phyloP scores from a whole-genome alignment of 2,329 filamentous ascomycete genomes.

The Zelopaecilomyces penicillatus region DNA sequence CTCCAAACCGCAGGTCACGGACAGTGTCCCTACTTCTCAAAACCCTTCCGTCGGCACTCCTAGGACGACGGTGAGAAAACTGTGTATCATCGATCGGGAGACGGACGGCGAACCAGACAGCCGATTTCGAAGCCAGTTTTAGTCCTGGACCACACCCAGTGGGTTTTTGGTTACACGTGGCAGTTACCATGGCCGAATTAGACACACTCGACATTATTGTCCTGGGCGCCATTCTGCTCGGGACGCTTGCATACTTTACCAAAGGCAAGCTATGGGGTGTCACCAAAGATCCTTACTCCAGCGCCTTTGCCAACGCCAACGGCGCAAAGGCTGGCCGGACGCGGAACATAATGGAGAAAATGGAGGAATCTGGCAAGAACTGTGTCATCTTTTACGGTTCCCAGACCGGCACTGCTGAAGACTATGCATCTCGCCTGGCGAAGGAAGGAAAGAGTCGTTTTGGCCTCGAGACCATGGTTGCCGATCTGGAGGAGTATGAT shows the following conservation, averaged over 20 bases:
- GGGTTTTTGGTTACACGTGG: background rate
- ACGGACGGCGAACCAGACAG: background rate
- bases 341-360: slow-evolving; percentile 87
- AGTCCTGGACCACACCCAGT: background rate
- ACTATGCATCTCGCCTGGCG: slow-evolving; percentile 90
- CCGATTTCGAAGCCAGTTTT: background rate
- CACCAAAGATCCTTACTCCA: slow-evolving; percentile 79
- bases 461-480: slow-evolving; percentile 95
- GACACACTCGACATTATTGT: slow-evolving; percentile 93
- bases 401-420: slow-evolving; percentile 95
- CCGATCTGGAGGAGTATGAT: slow-evolving; percentile 95
- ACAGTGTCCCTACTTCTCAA: background rate
- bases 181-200: slow-evolving; percentile 74
- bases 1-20: background rate
- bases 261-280: slow-evolving; percentile 93
- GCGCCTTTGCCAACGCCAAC: slow-evolving; percentile 60
- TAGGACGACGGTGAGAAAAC: background rate
- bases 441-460: slow-evolving; percentile 97
- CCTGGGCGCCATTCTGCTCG: slow-evolving; percentile 74
- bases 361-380: slow-evolving; percentile 93
- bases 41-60: too few relatives aligned
- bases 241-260: slow-evolving; percentile 91
- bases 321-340: slow-evolving; percentile 73
- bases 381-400: slow-evolving; percentile 98
- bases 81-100: background rate